Evolutionary conservation across 208 protist species (phyloP).

Genomic region (Acanthamoeba healyi): DNA sequence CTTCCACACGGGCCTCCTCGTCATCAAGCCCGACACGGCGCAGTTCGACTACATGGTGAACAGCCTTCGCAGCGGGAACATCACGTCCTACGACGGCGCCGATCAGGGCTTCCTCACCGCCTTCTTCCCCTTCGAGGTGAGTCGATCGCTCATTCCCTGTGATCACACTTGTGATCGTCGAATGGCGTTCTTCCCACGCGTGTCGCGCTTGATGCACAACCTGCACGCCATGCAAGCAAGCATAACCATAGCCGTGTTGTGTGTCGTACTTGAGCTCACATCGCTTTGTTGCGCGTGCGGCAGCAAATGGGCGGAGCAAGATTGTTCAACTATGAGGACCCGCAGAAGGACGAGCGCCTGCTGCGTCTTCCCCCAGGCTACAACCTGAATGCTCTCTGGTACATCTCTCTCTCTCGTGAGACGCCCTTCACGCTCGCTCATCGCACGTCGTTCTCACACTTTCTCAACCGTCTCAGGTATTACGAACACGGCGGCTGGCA

Average conservation of each 20-base stretch:
- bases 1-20: conserved; percentile 85
- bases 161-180: too few species aligned
- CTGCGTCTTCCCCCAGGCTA: conserved; percentile 67
- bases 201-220: too few species aligned
- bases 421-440: background rate
- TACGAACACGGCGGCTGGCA: conserved; percentile 67
- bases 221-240: too few species aligned
- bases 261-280: too few species aligned
- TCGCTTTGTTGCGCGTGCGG: too few species aligned
- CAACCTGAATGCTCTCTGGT: conserved; percentile 68
- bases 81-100: conserved; percentile 41
- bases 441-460: too few species aligned
- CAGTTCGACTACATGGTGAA: conserved; percentile 59
- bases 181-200: background rate
- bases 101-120: conserved; percentile 73
- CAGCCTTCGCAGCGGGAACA: background rate
- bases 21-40: conserved; percentile 56
- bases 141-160: background rate
- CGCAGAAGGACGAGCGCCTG: conserved; percentile 28
- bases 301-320: conserved; percentile 42
- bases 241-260: too few species aligned
- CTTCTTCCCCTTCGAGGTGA: conserved; percentile 34
- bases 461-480: conserved; percentile 9
- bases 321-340: conserved; percentile 29
- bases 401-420: background rate